Percentiles rank a stretch among this genome's conserved stretches.
Conservation (phyloP, 2,329 filamentous ascomycete species). For the Aspergillus japonicus region DNA sequence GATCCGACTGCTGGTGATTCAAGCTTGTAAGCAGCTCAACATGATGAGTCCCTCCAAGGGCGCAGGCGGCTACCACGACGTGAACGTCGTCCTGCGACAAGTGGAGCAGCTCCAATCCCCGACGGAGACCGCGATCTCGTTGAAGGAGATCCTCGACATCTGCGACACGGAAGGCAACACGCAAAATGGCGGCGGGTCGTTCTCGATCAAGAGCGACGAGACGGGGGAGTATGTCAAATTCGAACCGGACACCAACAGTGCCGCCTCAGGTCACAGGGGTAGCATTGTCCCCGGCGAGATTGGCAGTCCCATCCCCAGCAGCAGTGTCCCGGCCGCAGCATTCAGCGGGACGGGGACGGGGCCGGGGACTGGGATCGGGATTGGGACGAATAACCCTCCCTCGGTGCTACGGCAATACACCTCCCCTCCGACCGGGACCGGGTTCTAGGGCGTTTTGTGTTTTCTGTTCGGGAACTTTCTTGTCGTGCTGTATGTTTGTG, state of each 20-base stretch:
- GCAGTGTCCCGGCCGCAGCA: constrained; percentile 32
- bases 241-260: constrained; percentile 53
- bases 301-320: constrained; percentile 61
- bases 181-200: constrained; percentile 86
- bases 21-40: constrained; percentile 69
- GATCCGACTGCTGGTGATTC: constrained; percentile 72
- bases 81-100: constrained; percentile 62
- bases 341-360: constrained; percentile 22
- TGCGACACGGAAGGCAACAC: constrained; percentile 87
- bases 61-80: constrained; percentile 66
- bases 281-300: constrained; percentile 63
- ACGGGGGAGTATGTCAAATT: constrained; percentile 46
- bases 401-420: constrained; percentile 39
- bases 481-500: constrained; percentile 9
- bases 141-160: constrained; percentile 73
- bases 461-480: neutral
- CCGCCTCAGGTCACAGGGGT: constrained; percentile 42
- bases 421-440: constrained; percentile 37
- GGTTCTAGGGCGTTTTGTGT: constrained; percentile 31
- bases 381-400: constrained; percentile 8
- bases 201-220: constrained; percentile 64
- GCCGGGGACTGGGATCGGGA: no score
- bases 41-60: constrained; percentile 42
- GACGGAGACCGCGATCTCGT: constrained; percentile 57
- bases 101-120: constrained; percentile 64